phyloP scores from a whole-genome alignment of 2,329 filamentous ascomycete genomes.

The Aspergillus unguis region DNA sequence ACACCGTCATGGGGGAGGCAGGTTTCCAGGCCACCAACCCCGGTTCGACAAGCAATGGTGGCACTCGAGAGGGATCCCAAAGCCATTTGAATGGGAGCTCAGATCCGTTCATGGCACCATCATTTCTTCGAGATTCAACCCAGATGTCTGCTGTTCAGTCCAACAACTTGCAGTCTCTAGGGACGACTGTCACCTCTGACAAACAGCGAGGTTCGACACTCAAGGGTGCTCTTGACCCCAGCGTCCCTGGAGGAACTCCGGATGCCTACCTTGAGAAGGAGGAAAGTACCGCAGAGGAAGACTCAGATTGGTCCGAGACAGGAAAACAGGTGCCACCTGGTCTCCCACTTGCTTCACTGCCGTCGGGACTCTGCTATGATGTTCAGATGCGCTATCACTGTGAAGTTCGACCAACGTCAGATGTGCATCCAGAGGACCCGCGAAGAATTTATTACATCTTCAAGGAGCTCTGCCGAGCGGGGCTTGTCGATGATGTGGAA shows the following conservation, averaged over 20 bases:
- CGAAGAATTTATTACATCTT: slow-evolving; percentile 90
- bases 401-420: slow-evolving; percentile 65
- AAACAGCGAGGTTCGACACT: slow-evolving; percentile 16
- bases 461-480: slow-evolving; percentile 77
- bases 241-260: slow-evolving; percentile 24
- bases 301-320: slow-evolving; percentile 43
- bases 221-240: slow-evolving; percentile 24
- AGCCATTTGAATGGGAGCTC: slow-evolving; percentile 19
- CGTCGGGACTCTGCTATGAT: slow-evolving; percentile 84
- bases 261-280: slow-evolving; percentile 22
- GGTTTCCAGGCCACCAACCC: slow-evolving; percentile 20
- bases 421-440: slow-evolving; percentile 92
- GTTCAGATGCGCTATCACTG: slow-evolving; percentile 93
- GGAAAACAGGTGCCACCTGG: slow-evolving; percentile 37
- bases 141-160: slow-evolving; percentile 20
- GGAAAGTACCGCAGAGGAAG: slow-evolving; percentile 38
- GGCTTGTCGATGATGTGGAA: slow-evolving; percentile 66
- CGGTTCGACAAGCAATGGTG: slow-evolving; percentile 14
- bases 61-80: slow-evolving; percentile 16
- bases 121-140: slow-evolving; percentile 20
- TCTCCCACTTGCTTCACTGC: slow-evolving; percentile 50
- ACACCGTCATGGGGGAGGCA: slow-evolving; percentile 39
- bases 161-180: slow-evolving; percentile 5
- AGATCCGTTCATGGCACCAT: slow-evolving; percentile 24
- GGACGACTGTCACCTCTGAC: slow-evolving; percentile 5